Base-by-base conservation (phyloP, 768 basidiomycete genomes). In the Hypholoma sublateritium region DNA sequence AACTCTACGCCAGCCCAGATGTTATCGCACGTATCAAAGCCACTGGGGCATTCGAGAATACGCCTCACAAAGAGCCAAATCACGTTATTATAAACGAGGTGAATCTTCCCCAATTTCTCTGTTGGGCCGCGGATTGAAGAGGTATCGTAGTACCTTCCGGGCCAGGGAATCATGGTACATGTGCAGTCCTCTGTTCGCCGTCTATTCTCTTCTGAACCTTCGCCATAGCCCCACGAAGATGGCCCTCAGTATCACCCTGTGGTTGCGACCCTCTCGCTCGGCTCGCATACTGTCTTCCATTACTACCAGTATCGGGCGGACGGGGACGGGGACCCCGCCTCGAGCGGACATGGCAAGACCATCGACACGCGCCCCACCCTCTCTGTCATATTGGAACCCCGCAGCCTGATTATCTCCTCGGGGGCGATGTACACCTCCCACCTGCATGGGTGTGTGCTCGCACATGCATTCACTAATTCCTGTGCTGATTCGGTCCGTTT, bases 31-130 rank as follows among this genome's bases (percentile, higher is more conserved):
- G 91, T 41, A 84, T 97, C 39, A 77, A 76, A 61, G 73, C 68
- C 32, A 88, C 88, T 5, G 85, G 85, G 1, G 81, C 74, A 0
- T 93, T 94, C 67, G 65, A 72, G n/a, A 65, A 62, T 42, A 85
- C 87, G 54, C 84, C 87, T 58, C 85, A 90, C 64, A 75, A 77
- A 14, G 76, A 72, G 35, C 91, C 93, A 8, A 98, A 97, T 74
- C 94, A 98, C 72, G 77, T 97, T 58, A 88, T 95, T 56, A 76
- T 96, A 64, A 95, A 95, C 68, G 91, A 96, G 78, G 88, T 86
- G 60, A 58, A 74, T 21, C 32, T 55, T 48, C 4, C 13, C 22
- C 22, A 8, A 47, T 16, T 35, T 28, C 35, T 34, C 41, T 50
- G 53, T 11, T 28, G 17, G 28, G 50, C 36, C 56, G 59, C 43